Conservation (phyloP, 345 rosid genomes). For the Dimocarpus longan region DNA sequence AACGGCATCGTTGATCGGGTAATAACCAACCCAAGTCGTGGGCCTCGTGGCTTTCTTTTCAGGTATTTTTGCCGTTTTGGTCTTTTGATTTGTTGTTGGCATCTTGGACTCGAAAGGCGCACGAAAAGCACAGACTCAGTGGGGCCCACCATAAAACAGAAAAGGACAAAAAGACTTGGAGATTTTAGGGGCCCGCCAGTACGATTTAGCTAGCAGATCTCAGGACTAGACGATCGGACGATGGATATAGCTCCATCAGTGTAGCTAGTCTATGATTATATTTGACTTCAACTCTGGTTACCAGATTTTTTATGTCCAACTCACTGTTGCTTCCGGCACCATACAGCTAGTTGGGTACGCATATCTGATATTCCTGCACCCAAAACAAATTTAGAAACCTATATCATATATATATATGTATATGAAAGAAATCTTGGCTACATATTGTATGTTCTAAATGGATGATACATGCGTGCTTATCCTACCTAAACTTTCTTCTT, state of each 20-base stretch:
- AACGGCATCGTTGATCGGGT: neutral
- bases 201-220: neutral
- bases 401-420: too few relatives aligned
- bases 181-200: slow-evolving; percentile 19
- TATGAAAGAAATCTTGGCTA: too few relatives aligned
- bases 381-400: too few relatives aligned
- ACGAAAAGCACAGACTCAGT: neutral
- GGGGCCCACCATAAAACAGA: neutral
- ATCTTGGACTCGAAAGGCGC: neutral
- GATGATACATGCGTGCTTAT: too few relatives aligned
- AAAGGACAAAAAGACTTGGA: neutral
- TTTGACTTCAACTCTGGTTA: neutral
- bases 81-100: neutral
- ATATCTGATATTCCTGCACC: too few relatives aligned
- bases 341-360: neutral
- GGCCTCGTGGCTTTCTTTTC: neutral
- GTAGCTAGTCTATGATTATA: neutral
- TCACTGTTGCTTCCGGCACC: neutral
- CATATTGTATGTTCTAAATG: too few relatives aligned
- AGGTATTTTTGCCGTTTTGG: neutral
- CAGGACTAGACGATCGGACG: slow-evolving; percentile 10
- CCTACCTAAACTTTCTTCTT: too few relatives aligned
- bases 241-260: neutral
- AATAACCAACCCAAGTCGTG: too few relatives aligned
- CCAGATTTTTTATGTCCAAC: neutral